Percentiles rank a stretch among this genome's conserved stretches.
Conservation (phyloP, 257 asterid species). For the Osmanthus fragrans region DNA sequence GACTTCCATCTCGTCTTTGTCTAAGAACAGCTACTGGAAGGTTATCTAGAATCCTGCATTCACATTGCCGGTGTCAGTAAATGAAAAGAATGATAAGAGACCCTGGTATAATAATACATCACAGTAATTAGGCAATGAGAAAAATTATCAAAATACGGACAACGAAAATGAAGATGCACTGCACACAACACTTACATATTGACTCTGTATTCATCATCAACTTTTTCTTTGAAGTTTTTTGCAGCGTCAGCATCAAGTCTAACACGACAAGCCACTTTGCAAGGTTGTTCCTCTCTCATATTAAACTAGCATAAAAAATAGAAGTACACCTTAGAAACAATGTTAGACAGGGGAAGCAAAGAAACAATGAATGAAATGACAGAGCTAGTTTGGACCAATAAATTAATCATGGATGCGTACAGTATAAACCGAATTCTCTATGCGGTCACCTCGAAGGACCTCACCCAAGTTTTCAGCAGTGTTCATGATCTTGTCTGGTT, state of each 20-base stretch:
- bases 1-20: slow-evolving; percentile 32
- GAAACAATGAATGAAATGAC: background rate
- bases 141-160: background rate
- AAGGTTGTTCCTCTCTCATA: slow-evolving; percentile 26
- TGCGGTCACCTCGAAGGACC: slow-evolving; percentile 26
- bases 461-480: slow-evolving; percentile 25
- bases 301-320: slow-evolving; percentile 14
- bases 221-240: slow-evolving; percentile 34
- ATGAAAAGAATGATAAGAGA: background rate
- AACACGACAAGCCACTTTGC: slow-evolving; percentile 28
- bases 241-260: slow-evolving; percentile 37
- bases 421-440: slow-evolving; percentile 14
- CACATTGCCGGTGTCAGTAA: background rate
- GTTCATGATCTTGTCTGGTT: slow-evolving; percentile 13
- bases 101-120: background rate
- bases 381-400: background rate
- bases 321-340: background rate
- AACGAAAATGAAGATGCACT: background rate
- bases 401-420: slow-evolving; percentile 1
- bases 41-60: slow-evolving; percentile 38
- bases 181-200: slow-evolving; percentile 26
- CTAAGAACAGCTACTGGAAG: slow-evolving; percentile 37
- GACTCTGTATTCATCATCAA: slow-evolving; percentile 36
- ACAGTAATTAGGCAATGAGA: background rate
- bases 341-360: background rate